These are phyloP conservation scores for Phytophthora cactorum DNA, from an alignment of 352 stramenopile species.

Conservation along the genomic window DNA sequence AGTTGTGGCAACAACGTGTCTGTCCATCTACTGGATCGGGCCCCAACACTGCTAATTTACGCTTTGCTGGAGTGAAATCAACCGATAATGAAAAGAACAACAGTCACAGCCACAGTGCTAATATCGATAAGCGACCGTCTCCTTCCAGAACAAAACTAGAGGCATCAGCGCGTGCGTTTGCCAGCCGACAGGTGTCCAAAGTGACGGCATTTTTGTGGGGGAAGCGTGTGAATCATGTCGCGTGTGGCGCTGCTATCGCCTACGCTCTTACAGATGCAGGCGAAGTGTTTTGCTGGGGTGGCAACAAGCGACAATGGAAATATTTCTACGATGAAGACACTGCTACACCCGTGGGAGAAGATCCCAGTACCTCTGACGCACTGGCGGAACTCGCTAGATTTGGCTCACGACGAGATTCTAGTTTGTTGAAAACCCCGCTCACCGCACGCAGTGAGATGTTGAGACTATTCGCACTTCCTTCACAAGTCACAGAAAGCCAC, in stretches of 20 bases:
- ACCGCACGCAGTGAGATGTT: slow-evolving; percentile 73
- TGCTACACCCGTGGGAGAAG: background rate
- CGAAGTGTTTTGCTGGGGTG: slow-evolving; percentile 82
- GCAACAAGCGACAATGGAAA: slow-evolving; percentile 66
- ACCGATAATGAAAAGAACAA: background rate
- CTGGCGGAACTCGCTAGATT: background rate
- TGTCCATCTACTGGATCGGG: slow-evolving; percentile 17
- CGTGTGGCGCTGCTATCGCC: slow-evolving; percentile 51
- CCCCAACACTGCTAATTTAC: background rate
- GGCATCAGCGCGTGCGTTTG: slow-evolving; percentile 56
- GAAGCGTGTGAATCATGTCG: slow-evolving; percentile 63
- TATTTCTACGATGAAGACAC: slow-evolving; percentile 75
- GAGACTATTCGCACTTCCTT: slow-evolving; percentile 53
- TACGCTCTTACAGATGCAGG: slow-evolving; percentile 76
- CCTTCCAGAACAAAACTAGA: slow-evolving; percentile 46
- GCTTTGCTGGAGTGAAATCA: background rate
- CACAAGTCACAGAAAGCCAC: slow-evolving; percentile 48
- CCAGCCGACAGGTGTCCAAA: slow-evolving; percentile 58
- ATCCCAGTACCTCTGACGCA: slow-evolving; percentile 1
- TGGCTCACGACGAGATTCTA: slow-evolving; percentile 3
- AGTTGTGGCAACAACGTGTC: slow-evolving; percentile 69
- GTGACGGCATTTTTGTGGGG: slow-evolving; percentile 78
- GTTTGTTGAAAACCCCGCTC: slow-evolving; percentile 27
- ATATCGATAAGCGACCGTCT: slow-evolving; percentile 22
- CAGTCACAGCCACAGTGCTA: background rate